These are phyloP conservation scores for Tetrahymena thermophila DNA, from an alignment of 73 alveolate genomes.

Conservation along the genomic window DNA sequence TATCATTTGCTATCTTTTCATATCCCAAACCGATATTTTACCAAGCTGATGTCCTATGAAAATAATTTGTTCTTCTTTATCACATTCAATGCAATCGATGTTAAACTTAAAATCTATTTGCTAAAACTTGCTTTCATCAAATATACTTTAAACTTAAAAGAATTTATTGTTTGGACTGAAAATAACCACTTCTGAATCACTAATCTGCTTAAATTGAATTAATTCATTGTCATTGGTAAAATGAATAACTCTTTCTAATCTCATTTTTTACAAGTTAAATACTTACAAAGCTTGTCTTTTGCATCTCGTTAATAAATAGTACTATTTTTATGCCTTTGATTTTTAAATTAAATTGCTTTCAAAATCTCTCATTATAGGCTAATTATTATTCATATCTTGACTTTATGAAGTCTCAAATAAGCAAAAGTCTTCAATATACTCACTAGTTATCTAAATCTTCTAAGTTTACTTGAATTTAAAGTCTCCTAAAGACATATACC, in stretches of 20 bases:
- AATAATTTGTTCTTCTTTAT: background rate
- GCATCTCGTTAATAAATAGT: background rate
- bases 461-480: background rate
- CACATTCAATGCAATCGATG: background rate
- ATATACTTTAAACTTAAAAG: background rate
- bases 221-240: background rate
- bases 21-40: background rate
- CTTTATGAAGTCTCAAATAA: background rate
- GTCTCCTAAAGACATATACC: background rate
- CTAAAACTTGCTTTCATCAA: background rate
- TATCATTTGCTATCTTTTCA: background rate
- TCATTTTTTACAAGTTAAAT: background rate
- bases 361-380: background rate
- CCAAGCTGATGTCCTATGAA: background rate
- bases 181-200: background rate
- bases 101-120: background rate
- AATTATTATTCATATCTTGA: background rate
- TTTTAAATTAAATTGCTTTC: background rate
- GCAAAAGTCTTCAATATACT: background rate
- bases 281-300: background rate
- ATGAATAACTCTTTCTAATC: background rate
- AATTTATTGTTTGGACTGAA: background rate
- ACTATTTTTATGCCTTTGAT: background rate
- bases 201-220: background rate
- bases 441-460: background rate